Evolutionary conservation across 164 flowering plant genomes (phyloP), one percentile per base, ranked within the genome.

Genomic region (Chimonanthus salicifolius): DNA sequence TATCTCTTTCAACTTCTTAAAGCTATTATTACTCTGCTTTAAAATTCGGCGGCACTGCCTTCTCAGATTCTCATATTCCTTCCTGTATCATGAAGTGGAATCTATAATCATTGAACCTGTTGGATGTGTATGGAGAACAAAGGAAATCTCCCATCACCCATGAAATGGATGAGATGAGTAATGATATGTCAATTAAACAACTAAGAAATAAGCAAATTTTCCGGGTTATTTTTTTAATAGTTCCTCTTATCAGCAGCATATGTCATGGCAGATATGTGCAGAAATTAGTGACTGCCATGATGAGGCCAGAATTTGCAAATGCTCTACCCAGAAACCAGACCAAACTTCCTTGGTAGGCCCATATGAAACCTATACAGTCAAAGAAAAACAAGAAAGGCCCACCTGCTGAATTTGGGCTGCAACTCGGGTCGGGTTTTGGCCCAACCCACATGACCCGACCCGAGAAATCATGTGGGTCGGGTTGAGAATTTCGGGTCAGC

Each of bases 31-130:
- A 18, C 46, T 71, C 13, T 33, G 77, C 62, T 78, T 80, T 4
- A 74, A 72, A 21, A 81, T 78, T 70, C 74, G 74, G 64, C 69
- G 77, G 71, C 88, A 88, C 71, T 82, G 82, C 71, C 77, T 84
- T 71, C 88, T 73, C 64, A 88, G 68, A 64, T 74, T 83, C 69
- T 85, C 84, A 74, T 84, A 88, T 75, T 82, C 82, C 60, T 84
- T 85, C 72, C 92, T 87, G 86, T 62, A 76, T 71, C 62, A 46
- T 10, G 49, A 21, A 44, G 5, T 13, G 11, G 60, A 13, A 54
- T n/a, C n/a, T n/a, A n/a, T n/a, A 33, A 33, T 54, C 60, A 54
- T 54, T 15, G 16, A 54, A n/a, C 11, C 60, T 10, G 16, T n/a
- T 5, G 10, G 60, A 10, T 11, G 11, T 54, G 16, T 54, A 5